A percentile compares a stretch with the other conserved stretches of the same genome.
Conservation (phyloP, 768 basidiomycete genomes). For the Lactarius psammicola region DNA sequence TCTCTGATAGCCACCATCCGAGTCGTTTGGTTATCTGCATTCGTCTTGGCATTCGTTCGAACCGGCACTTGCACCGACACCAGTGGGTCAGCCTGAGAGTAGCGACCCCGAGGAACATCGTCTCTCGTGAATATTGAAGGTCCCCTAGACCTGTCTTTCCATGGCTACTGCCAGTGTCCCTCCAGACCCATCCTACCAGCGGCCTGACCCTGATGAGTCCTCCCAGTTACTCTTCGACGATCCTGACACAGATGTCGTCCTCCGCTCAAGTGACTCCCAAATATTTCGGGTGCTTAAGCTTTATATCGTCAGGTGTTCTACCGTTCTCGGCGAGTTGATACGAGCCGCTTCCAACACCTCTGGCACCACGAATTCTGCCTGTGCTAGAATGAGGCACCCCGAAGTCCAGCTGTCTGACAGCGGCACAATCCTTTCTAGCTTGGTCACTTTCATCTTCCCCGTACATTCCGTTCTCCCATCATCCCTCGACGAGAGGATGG, state of each 20-base stretch:
- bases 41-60: too few relatives aligned
- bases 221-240: slow-evolving; percentile 19
- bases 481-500: not conserved
- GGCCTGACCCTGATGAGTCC: not conserved
- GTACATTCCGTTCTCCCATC: not conserved
- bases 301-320: slow-evolving; percentile 43
- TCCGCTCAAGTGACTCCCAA: slow-evolving; percentile 44
- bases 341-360: not conserved
- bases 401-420: not conserved
- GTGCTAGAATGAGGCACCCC: too few relatives aligned
- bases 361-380: not conserved
- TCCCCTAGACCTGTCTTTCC: not conserved
- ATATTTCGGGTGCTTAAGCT: slow-evolving; percentile 46
- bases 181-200: not conserved
- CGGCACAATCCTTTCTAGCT: not conserved
- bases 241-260: slow-evolving; percentile 42
- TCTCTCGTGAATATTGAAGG: not conserved
- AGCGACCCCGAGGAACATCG: too few relatives aligned
- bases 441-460: slow-evolving; percentile 2
- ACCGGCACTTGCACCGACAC: too few relatives aligned
- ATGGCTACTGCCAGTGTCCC: not conserved
- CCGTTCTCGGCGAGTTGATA: slow-evolving; percentile 36
- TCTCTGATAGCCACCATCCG: too few relatives aligned
- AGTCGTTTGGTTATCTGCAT: too few relatives aligned
- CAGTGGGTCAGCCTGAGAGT: too few relatives aligned